Evolutionary conservation across 495 filamentous ascomycete genomes (phyloP), one percentile per base, ranked within the genome.

Genomic region (Aspergillus avenaceus): DNA sequence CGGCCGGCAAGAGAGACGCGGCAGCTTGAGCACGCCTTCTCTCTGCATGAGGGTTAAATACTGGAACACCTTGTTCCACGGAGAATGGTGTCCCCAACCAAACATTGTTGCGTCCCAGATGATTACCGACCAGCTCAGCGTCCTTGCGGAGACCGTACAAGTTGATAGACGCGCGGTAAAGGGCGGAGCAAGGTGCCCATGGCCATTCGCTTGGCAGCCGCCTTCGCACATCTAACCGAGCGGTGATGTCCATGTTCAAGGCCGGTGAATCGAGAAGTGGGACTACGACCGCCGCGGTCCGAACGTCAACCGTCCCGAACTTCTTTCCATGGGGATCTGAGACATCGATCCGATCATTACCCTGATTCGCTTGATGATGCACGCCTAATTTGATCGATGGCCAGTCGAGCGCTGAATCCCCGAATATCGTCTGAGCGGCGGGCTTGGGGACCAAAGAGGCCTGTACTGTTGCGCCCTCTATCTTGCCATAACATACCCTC

Each of bases 401-500:
- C 87, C 88, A 93, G 41, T 77, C 61, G 31, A 59, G 49, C 12
- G 55, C 46, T 1, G 51, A 60, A 32, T 61, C 64, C 11, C 56
- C 61, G 41, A 69, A 67, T 8, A 82, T 74, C 12, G 74, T 65
- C 41, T 80, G 73, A n/a, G 74, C 67, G 13, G 73, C 71, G 2
- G 83, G 83, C 52, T 81, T 84, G 0, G 87, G 91, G 2, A 95
- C 79, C 12, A 69, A 60, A 52, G 83, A 74, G 16, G 87, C 84
- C 31, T 85, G 84, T 49, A 95, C 71, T 43, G 69, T 84, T 4
- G 84, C 83, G 16, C 76, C 74, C 29, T 89, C 81, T 16, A 97
- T 60, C 63, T 84, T 85, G 7, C 93, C 93, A 61, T 88, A 91
- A 68, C 93, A 97, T 22, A 97, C 86, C 57, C 89, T 83, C 57